Evolutionary conservation across 495 filamentous ascomycete genomes (phyloP), one percentile per base, ranked within the genome.

Genomic region (Gamarada debralockiae): DNA sequence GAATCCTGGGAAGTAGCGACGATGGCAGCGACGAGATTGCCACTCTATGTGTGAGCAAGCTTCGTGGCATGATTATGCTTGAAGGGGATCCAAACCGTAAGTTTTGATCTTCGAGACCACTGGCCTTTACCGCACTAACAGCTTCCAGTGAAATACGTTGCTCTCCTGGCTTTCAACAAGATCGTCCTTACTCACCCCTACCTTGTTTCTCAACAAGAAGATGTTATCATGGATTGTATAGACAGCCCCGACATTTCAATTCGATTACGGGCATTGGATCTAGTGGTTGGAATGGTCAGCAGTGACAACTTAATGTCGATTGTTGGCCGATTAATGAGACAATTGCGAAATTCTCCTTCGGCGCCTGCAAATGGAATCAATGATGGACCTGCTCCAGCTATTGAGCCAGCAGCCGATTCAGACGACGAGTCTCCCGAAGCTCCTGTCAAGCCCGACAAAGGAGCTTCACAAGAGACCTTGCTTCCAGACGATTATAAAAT

Each of bases 181-280:
- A 96, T 98, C 57, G 92, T 96, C n/a, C 62, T 75, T 8, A 89
- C 90, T 4, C 90, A 98, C 62, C 85, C 93, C 0, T 80, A 84
- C 60, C 77, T 98, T 37, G 92, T 98, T 29, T 83, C 87, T 2
- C 74, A 88, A 65, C 93, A 98, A 60, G 89, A 95, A 69, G 90
- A 96, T 64, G 92, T 97, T 42, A 96, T 98, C 47, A 79, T 97
- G 64, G 83, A 92, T 53, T 98, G 93, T 59, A 87, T 98, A 58
- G 95, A 98, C 56, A 95, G 96, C 69, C 71, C 85, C 4, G 93
- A 98, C 65, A 90, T 98, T 37, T 92, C 92, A n/a, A 97, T 98
- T 55, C 85, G 93, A 48, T 81, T 95, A 56, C 87, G 95, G 59
- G 91, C 95, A 7, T 76, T 98, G 9, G 92, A 97, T 58, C 77